These are phyloP conservation scores for Aspergillus niger DNA, from an alignment of 2,329 filamentous ascomycete species.

Conservation along the genomic window DNA sequence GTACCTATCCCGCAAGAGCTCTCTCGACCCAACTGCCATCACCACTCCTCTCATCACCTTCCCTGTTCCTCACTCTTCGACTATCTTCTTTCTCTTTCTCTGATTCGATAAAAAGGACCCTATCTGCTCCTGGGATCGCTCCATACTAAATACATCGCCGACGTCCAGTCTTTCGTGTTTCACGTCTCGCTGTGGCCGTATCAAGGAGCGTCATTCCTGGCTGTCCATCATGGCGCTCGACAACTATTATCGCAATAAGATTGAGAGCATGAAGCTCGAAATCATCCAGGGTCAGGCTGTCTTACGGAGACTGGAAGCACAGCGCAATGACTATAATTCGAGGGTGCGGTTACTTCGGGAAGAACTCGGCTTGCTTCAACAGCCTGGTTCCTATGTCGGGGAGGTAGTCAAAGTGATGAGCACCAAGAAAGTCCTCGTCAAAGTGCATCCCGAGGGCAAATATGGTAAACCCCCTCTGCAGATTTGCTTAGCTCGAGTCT, in stretches of 20 bases:
- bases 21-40: background rate
- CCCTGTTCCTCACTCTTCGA: background rate
- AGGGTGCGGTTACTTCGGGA: constrained; percentile 91
- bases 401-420: constrained; percentile 99
- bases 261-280: constrained; percentile 99
- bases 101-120: background rate
- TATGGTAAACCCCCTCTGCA: constrained; percentile 68
- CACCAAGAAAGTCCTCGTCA: constrained; percentile 98
- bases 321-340: constrained; percentile 99
- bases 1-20: constrained; percentile 4
- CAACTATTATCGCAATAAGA: constrained; percentile 99
- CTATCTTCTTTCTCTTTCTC: background rate
- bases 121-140: background rate
- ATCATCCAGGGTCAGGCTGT: constrained; percentile 98
- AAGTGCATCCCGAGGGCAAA: constrained; percentile 99
- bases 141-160: background rate
- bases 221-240: constrained; percentile 87
- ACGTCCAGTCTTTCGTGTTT: background rate
- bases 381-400: constrained; percentile 96
- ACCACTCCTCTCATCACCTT: background rate
- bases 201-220: constrained; percentile 28
- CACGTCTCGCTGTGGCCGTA: constrained; percentile 11
- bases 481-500: background rate
- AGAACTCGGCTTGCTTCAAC: constrained; percentile 92
- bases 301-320: constrained; percentile 89